Evolutionary conservation across 1,139 yeast genomes (phyloP).

Genomic region (Magnusiomyces clavatus): DNA sequence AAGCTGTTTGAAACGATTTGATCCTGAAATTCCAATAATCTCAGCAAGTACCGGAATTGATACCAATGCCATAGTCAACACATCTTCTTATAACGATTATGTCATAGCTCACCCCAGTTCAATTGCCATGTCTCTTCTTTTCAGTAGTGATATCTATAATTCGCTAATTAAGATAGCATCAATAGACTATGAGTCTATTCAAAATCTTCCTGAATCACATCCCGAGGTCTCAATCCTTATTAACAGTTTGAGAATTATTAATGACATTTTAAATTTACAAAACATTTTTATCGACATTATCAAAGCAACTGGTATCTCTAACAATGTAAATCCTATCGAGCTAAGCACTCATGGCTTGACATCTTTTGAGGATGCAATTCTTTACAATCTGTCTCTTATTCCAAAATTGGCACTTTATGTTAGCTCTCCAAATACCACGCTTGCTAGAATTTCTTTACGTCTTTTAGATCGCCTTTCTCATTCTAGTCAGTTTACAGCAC

Average conservation of each 20-base stretch:
- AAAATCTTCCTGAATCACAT: constrained; percentile 35
- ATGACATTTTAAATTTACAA: constrained; percentile 48
- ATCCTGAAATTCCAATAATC: constrained; percentile 47
- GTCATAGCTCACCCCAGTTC: constrained; percentile 60
- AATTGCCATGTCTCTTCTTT: constrained; percentile 53
- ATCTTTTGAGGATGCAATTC: constrained; percentile 62
- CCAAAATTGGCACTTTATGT: constrained; percentile 66
- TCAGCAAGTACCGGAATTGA: constrained; percentile 44
- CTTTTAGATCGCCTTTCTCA: constrained; percentile 47
- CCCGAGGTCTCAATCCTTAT: constrained; percentile 33
- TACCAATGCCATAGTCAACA: constrained; percentile 43
- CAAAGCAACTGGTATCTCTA: constrained; percentile 18
- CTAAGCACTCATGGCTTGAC: constrained; percentile 56
- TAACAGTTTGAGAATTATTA: constrained; percentile 38
- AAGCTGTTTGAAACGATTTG: constrained; percentile 51
- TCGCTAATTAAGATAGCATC: constrained; percentile 49
- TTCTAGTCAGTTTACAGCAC: constrained; percentile 43
- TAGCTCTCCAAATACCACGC: constrained; percentile 43
- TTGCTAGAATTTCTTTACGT: constrained; percentile 48
- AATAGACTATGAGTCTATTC: constrained; percentile 48
- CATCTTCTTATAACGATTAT: constrained; percentile 34
- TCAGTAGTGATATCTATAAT: constrained; percentile 49
- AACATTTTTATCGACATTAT: constrained; percentile 29
- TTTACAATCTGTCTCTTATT: constrained; percentile 59
- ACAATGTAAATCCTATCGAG: constrained; percentile 25